Evolutionary conservation across 1,139 yeast species (phyloP), one percentile per base, ranked within the genome.

Genomic region (Suhomyces maxii): DNA sequence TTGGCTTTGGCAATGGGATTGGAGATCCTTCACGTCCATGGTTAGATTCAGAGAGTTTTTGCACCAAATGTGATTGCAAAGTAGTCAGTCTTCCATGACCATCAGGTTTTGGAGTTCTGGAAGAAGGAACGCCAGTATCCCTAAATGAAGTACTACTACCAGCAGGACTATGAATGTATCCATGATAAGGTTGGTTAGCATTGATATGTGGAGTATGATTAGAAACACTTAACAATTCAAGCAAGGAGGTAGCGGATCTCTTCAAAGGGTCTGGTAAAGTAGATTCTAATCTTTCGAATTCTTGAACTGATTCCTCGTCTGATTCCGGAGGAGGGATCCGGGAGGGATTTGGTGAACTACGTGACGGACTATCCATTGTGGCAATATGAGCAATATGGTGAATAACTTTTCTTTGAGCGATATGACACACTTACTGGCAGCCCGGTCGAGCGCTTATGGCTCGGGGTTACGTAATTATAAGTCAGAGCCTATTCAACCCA

Each of bases 1-100:
- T 63, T 3, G 83, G 83, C 39, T 68, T 69, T 0, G 83, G 83
- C 37, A 77, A 62, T 2, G 83, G 83, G n/a, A 79, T 64, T 8
- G 83, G 83, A 11, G 77, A 69, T 12, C 71, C 61, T 37, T 66
- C 76, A 26, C 77, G 61, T 13, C 75, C 76, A 47, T 66, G 56
- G 46, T 70, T 74, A 11, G 65, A 58, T 37, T 53, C 56, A 1
- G 73, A 63, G 41, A 75, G 63, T 49, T 63, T 69, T 33, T 60
- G 57, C 39, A 69, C 59, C 48, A 72, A 58, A 34, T 60, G 65
- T 34, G 51, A 32, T 26, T 52, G 53, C 9, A 44, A 34, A 9
- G 42, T 41, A 31, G 39, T 26, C 28, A 10, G n/a, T 39, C 43
- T 39, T 1, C 42, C 35, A 46, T 45, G 61, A 12, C 39, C 41